These are phyloP conservation scores for Candida ponderosae DNA, from an alignment of 805 yeast species.

Conservation along the genomic window DNA sequence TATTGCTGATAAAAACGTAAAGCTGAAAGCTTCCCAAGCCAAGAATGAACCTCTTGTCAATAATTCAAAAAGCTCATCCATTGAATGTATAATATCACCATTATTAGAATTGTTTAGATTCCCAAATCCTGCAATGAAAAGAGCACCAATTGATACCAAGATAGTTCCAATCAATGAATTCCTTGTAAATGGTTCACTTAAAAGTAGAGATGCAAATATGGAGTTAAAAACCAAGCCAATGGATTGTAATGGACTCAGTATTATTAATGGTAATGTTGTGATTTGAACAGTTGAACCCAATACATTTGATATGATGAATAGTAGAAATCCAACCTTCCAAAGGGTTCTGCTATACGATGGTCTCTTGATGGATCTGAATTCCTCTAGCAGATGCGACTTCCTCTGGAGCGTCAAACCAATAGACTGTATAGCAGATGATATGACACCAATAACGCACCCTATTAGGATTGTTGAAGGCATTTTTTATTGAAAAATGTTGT, in stretches of 20 bases:
- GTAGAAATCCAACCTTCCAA: constrained; percentile 68
- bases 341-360: constrained; percentile 40
- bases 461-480: constrained; percentile 26
- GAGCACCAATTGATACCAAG: constrained; percentile 66
- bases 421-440: constrained; percentile 74
- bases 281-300: constrained; percentile 80
- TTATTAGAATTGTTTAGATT: constrained; percentile 42
- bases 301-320: constrained; percentile 68
- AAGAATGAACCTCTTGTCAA: constrained; percentile 40
- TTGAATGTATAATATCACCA: constrained; percentile 22
- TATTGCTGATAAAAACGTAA: constrained; percentile 20
- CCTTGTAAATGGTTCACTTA: constrained; percentile 59
- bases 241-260: constrained; percentile 78
- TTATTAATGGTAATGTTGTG: constrained; percentile 72
- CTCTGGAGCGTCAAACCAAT: constrained; percentile 78
- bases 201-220: constrained; percentile 56
- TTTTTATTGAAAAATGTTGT: too few species aligned
- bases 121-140: constrained; percentile 70
- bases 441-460: constrained; percentile 64
- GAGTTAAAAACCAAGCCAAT: constrained; percentile 86
- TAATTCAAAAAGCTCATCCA: constrained; percentile 37
- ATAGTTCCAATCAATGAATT: constrained; percentile 56
- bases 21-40: constrained; percentile 42
- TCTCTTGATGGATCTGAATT: constrained; percentile 18
- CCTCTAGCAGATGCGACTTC: constrained; percentile 56